Evolutionary conservation across 805 yeast species (phyloP).

Genomic region (Tetrapisispora pingtungensis): DNA sequence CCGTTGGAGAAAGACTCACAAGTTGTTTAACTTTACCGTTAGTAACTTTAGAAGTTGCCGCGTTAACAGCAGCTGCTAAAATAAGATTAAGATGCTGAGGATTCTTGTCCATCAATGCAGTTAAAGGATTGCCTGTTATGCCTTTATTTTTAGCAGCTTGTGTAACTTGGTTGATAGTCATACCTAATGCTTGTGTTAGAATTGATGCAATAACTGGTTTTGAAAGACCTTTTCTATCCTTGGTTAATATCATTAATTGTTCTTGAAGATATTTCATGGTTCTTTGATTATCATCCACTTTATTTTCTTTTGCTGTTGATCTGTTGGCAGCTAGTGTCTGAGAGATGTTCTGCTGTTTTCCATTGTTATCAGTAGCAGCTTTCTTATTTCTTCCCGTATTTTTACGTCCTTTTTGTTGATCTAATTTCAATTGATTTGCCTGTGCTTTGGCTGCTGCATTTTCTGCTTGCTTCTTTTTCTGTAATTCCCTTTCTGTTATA

Average conservation of each 20-base stretch:
- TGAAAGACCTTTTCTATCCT: slow-evolving; percentile 64
- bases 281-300: slow-evolving; percentile 34
- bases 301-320: slow-evolving; percentile 17
- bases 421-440: slow-evolving; percentile 43
- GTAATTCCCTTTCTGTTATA: slow-evolving; percentile 70
- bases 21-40: slow-evolving; percentile 42
- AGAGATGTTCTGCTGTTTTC: slow-evolving; percentile 27
- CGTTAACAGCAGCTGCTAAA: slow-evolving; percentile 69
- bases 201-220: slow-evolving; percentile 77
- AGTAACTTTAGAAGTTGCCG: slow-evolving; percentile 56
- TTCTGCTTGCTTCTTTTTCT: slow-evolving; percentile 57
- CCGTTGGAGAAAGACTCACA: slow-evolving; percentile 21
- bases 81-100: slow-evolving; percentile 74
- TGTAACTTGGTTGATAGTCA: slow-evolving; percentile 83
- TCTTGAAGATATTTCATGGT: slow-evolving; percentile 79
- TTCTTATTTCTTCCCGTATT: slow-evolving; percentile 20
- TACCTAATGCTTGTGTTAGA: slow-evolving; percentile 82
- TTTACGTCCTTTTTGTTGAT: slow-evolving; percentile 37
- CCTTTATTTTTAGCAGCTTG: slow-evolving; percentile 83
- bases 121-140: slow-evolving; percentile 66
- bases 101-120: slow-evolving; percentile 67
- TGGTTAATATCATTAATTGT: slow-evolving; percentile 70
- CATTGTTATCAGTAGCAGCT: slow-evolving; percentile 10
- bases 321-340: slow-evolving; percentile 27
- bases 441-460: slow-evolving; percentile 50